phyloP scores from a whole-genome alignment of 2,329 filamentous ascomycete species.

The Pseudocercospora ulei region DNA sequence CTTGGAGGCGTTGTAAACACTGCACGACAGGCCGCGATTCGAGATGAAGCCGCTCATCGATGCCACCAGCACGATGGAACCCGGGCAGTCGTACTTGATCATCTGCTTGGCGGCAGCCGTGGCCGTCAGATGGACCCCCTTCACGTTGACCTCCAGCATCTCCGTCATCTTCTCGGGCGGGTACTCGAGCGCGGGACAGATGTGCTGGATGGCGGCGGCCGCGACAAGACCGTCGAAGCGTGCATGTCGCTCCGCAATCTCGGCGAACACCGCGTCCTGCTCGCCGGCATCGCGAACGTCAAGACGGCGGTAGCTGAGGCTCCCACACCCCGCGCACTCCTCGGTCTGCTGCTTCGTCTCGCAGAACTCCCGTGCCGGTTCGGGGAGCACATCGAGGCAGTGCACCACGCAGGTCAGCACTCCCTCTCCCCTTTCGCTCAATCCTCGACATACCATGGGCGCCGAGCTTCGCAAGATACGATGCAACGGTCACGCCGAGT shows the following conservation, averaged over 20 bases:
- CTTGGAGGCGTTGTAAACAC: constrained; percentile 37
- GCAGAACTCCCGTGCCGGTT: constrained; percentile 40
- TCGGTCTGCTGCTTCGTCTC: constrained; percentile 35
- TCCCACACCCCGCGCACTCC: constrained; percentile 33
- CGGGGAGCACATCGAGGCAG: constrained; percentile 41
- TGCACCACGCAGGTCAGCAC: constrained; percentile 34
- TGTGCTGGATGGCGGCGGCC: constrained; percentile 30
- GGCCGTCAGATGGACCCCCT: constrained; percentile 42
- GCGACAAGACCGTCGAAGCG: constrained; percentile 31
- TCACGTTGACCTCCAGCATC: constrained; percentile 40
- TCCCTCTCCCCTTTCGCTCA: background rate
- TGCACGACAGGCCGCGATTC: constrained; percentile 21
- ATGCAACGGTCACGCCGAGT: constrained; percentile 36
- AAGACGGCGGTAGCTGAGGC: constrained; percentile 41
- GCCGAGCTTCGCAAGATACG: constrained; percentile 42
- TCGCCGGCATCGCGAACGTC: constrained; percentile 39
- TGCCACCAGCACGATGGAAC: constrained; percentile 44
- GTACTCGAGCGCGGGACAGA: constrained; percentile 29
- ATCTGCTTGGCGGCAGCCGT: constrained; percentile 43
- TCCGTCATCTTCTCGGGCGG: constrained; percentile 30
- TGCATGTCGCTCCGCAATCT: constrained; percentile 27
- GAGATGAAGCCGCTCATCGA: constrained; percentile 43
- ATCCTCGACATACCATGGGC: constrained; percentile 36
- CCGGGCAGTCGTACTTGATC: constrained; percentile 43
- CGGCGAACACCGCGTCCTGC: constrained; percentile 23